Evolutionary conservation across 176 grass and related monocot species (phyloP), one percentile per base, ranked within the genome.

Genomic region (Eleusine indica): DNA sequence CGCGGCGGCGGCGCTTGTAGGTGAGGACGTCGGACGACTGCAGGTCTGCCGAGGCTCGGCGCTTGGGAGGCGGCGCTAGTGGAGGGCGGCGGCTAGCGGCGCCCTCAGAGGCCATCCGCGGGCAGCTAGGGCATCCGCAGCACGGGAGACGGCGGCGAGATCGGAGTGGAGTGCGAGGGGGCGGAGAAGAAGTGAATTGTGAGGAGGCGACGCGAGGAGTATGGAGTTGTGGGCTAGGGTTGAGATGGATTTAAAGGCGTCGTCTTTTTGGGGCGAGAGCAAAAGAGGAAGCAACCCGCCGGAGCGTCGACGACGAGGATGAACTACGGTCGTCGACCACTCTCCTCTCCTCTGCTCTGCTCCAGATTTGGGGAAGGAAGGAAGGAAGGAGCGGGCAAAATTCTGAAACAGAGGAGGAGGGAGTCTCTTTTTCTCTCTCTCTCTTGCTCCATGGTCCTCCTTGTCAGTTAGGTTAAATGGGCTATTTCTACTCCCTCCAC

Each of bases 1-100:
- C 15, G 51, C 25, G 17, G 70, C 80, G 80, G 80, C 89, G 89
- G 52, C 89, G 80, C 84, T 90, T 87, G 80, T 90, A 90, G 80
- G 89, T 87, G 75, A 89, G 22, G 75, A 61, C n/a, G 79, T 74
- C 75, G 29, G 74, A 0, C 0, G 49, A 41, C 15, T 9, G 28
- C 29, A 52, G 78, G 30, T 61, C 75, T 10, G 1, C 75, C 51
- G 6, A 4, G 14, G 70, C 54, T 10, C 64, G 62, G 61, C 80
- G 88, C 88, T 83, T 86, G 74, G 61, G 39, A 35, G 74, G 62
- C 29, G 70, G 76, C 5, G 66, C 64, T 37, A 62, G 86, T 51
- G 60, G 61, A 3, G 54, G 82, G 48, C 39, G 73, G 49, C 28
- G 66, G 73, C 61, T 48, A 61, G 87, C 75, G 29, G 40, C 61